Conservation (phyloP, 73 alveolate genomes). For the Breviolum minutum region DNA sequence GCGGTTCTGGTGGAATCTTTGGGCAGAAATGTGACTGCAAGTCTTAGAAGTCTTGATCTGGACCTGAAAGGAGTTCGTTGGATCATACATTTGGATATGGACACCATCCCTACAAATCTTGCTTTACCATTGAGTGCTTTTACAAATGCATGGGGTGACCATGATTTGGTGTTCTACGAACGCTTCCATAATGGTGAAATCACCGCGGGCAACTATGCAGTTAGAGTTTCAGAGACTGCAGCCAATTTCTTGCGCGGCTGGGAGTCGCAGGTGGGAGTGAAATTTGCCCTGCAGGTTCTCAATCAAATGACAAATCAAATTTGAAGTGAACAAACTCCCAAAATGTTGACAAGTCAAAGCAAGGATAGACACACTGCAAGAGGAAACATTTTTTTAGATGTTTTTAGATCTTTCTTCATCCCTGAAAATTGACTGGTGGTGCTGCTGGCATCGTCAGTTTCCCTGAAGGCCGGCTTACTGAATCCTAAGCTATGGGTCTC, state of each 20-base stretch:
- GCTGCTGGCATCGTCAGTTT: too few species aligned
- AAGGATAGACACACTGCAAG: neutral
- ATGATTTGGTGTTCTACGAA: neutral
- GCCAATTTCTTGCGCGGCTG: neutral
- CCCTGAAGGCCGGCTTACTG: too few species aligned
- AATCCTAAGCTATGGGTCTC: too few species aligned
- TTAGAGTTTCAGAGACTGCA: neutral
- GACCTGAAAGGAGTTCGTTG: too few species aligned
- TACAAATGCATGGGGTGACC: neutral
- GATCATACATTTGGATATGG: neutral
- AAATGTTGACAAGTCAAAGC: neutral
- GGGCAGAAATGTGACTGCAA: neutral
- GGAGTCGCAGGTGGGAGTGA: neutral
- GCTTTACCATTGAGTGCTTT: neutral
- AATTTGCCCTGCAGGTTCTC: neutral
- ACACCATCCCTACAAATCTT: neutral
- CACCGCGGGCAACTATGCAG: neutral
- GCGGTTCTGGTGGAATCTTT: neutral
- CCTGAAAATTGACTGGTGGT: too few species aligned
- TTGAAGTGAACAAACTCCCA: neutral
- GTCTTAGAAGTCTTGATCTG: too few species aligned
- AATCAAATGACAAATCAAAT: neutral
- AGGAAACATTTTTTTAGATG: too few species aligned
- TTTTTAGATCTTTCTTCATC: too few species aligned
- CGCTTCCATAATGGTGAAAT: constrained; percentile 13